Evolutionary conservation across 2,329 filamentous ascomycete species (phyloP).

Genomic region (Botrytis squamosa): DNA sequence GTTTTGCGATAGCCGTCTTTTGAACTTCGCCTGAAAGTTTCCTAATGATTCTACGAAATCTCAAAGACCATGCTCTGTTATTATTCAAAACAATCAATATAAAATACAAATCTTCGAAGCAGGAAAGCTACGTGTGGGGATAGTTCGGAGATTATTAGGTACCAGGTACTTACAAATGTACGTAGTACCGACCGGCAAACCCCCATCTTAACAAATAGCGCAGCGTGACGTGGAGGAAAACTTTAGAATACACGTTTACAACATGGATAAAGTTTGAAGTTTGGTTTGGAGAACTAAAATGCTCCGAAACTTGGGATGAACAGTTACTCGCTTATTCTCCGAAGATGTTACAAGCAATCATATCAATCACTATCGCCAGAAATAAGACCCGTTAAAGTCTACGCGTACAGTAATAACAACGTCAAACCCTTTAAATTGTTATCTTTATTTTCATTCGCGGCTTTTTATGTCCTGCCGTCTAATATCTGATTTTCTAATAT

Average conservation of each 20-base stretch:
- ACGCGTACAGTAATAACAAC: neutral
- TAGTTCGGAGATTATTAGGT: neutral
- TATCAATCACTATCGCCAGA: neutral
- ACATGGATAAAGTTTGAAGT: too few species aligned
- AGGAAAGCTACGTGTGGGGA: neutral
- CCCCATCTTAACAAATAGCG: neutral
- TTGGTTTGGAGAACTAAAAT: neutral
- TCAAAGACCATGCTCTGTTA: neutral
- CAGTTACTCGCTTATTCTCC: neutral
- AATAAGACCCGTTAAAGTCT: neutral
- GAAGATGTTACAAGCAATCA: neutral
- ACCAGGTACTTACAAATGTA: neutral
- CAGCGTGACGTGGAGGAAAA: neutral
- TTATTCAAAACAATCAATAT: neutral
- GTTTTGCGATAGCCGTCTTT: neutral
- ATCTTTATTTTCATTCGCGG: neutral
- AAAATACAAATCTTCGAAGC: neutral
- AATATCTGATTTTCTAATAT: neutral
- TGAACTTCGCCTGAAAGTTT: neutral
- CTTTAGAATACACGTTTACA: neutral
- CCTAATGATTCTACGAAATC: neutral
- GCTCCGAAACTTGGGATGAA: neutral
- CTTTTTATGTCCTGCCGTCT: neutral
- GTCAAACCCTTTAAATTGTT: too few species aligned
- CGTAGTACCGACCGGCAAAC: neutral